Base-by-base conservation (phyloP, 495 filamentous ascomycete species). In the Penicillium pancosmium region DNA sequence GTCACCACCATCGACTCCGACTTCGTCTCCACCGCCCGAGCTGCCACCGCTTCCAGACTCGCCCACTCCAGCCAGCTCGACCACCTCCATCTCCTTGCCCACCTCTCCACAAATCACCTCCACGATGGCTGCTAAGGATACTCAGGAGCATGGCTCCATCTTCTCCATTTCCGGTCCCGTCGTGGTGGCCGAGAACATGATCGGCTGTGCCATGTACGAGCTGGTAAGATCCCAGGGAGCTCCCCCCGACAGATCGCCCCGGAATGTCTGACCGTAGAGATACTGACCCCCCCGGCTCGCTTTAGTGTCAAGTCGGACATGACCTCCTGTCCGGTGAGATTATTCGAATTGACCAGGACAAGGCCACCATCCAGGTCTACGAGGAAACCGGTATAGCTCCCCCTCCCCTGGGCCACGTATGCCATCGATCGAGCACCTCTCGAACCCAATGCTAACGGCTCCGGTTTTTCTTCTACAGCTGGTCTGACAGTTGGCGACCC, bases 131-230 rank as follows among this genome's bases (percentile, higher is more conserved):
- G 80, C 85, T 60, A 75, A 74, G 67, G 74, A 78, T 57, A 72
- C 65, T 59, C 80, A 77, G 47, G 82, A 86, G 59, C 75, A 86
- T 80, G 88, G 86, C 66, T 62, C 73, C 55, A 75, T 82, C 71
- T 80, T 79, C 64, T 82, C 72, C 55, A 68, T 75, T 57, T 70
- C 67, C 69, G 94, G 92, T 53, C 95, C 94, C 65, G 94, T 99
- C 79, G 88, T 98, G 63, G 86, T 98, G 65, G 94, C 95, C 71
- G 93, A 98, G 81, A 86, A 97, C 74, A 97, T 98, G 93, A 90
- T 92, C 70, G 94, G 94, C 70, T 95, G 94, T 87, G 92, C 94
- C 69, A 98, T 99, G 95, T 97, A 99, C 83, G 94, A 99, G 80
- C 79, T 99, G 84, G 93, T 93, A 78, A 59, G 82, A 13, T 52